A percentile compares a stretch with the other conserved stretches of the same genome.
phyloP scores from a whole-genome alignment of 495 filamentous ascomycete genomes.

The Aspergillus biplanus region DNA sequence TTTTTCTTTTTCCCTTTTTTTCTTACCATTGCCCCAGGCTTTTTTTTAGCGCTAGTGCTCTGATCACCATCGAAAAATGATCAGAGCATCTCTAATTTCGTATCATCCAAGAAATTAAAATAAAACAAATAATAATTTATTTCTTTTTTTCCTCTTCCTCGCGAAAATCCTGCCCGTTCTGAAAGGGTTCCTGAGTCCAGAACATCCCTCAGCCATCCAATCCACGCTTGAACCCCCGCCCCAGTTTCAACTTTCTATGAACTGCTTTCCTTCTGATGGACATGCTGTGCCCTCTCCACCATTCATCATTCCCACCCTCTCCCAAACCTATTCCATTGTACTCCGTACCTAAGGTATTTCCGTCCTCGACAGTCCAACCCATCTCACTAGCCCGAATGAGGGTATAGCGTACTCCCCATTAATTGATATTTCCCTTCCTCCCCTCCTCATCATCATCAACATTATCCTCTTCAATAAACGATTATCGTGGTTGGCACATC shows the following conservation, averaged over 20 bases:
- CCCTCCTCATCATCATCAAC: slow-evolving; percentile 2
- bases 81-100: slow-evolving; percentile 13
- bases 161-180: slow-evolving; percentile 19
- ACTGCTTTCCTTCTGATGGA: slow-evolving; percentile 10
- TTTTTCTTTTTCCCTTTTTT: slow-evolving; percentile 6
- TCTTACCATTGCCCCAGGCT: slow-evolving; percentile 20
- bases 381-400: slow-evolving; percentile 20
- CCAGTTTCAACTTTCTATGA: slow-evolving; percentile 21
- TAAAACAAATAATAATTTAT: slow-evolving; percentile 6
- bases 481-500: slow-evolving; percentile 18
- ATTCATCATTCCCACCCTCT: slow-evolving; percentile 14
- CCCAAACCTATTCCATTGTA: slow-evolving; percentile 3
- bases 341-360: slow-evolving; percentile 14
- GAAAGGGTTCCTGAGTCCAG: slow-evolving; percentile 16
- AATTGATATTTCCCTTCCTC: slow-evolving; percentile 25
- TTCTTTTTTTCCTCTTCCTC: slow-evolving; percentile 12
- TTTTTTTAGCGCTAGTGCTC: slow-evolving; percentile 22
- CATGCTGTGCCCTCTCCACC: not conserved
- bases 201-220: slow-evolving; percentile 17
- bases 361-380: slow-evolving; percentile 17
- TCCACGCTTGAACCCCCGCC: slow-evolving; percentile 7
- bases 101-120: slow-evolving; percentile 9
- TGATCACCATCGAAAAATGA: slow-evolving; percentile 23
- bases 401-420: slow-evolving; percentile 14
- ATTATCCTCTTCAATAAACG: slow-evolving; percentile 11